These are phyloP conservation scores for Trichoderma asperelloides DNA, from an alignment of 495 filamentous ascomycete species.

Conservation along the genomic window DNA sequence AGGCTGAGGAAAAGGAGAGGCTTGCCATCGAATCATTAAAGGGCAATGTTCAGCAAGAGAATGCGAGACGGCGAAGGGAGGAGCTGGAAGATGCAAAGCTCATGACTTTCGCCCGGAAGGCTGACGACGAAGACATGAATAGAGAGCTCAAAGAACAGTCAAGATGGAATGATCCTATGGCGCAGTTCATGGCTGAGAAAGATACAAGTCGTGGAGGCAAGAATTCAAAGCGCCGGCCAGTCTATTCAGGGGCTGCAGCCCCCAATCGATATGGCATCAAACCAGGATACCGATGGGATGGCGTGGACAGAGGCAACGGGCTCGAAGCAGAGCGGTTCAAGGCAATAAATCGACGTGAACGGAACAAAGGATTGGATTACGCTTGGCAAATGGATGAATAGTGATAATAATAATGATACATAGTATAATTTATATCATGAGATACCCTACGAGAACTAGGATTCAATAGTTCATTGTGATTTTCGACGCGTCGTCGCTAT, in stretches of 20 bases:
- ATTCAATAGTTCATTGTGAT: not conserved
- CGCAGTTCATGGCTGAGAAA: slow-evolving; percentile 57
- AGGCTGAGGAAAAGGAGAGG: slow-evolving; percentile 54
- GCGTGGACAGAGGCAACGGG: slow-evolving; percentile 87
- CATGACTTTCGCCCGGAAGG: slow-evolving; percentile 68
- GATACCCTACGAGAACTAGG: slow-evolving; percentile 2
- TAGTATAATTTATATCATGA: not conserved
- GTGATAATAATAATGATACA: slow-evolving; percentile 33
- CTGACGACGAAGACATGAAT: slow-evolving; percentile 79
- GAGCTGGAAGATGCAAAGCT: slow-evolving; percentile 66
- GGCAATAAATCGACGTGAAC: slow-evolving; percentile 65
- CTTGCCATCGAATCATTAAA: slow-evolving; percentile 55
- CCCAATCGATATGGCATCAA: slow-evolving; percentile 94
- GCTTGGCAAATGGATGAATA: slow-evolving; percentile 93
- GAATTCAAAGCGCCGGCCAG: slow-evolving; percentile 50
- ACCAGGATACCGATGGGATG: slow-evolving; percentile 93
- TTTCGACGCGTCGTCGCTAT: not conserved
- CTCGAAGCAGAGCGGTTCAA: slow-evolving; percentile 94
- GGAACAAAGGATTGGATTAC: slow-evolving; percentile 74
- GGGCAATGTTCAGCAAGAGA: slow-evolving; percentile 74
- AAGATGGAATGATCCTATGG: slow-evolving; percentile 92
- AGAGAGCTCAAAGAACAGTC: slow-evolving; percentile 63
- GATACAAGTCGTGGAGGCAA: slow-evolving; percentile 9
- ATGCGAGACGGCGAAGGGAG: slow-evolving; percentile 43
- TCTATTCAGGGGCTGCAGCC: slow-evolving; percentile 69